phyloP scores from a whole-genome alignment of 768 basidiomycete genomes.

The Xerocomellus chrysenteron region DNA sequence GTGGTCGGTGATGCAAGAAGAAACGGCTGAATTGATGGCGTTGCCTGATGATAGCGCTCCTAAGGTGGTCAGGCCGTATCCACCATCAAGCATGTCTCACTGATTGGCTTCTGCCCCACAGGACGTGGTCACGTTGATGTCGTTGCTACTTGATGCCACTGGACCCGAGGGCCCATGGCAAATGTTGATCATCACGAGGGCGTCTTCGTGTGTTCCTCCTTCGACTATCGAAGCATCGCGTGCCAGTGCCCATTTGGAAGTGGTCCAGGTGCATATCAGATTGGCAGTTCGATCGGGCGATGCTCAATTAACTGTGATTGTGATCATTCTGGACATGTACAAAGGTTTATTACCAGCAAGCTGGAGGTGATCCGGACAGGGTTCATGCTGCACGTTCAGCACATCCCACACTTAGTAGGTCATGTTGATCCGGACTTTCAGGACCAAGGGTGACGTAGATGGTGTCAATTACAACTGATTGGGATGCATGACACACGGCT shows the following conservation, averaged over 20 bases:
- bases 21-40: conserved; percentile 15
- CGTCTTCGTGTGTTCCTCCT: conserved; percentile 21
- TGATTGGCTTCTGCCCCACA: conserved; percentile 1
- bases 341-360: conserved; percentile 17
- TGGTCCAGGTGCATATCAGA: conserved; percentile 20
- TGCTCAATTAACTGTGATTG: not conserved
- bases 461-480: conserved; percentile 12
- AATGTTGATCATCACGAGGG: conserved; percentile 21
- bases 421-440: not conserved
- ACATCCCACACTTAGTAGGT: conserved; percentile 20
- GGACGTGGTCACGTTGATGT: conserved; percentile 4
- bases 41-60: conserved; percentile 5
- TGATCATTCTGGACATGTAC: too few relatives aligned
- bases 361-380: conserved; percentile 23
- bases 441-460: not conserved
- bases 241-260: conserved; percentile 25
- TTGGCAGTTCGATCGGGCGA: not conserved
- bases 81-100: not conserved
- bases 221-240: conserved; percentile 15
- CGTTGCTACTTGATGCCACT: not conserved
- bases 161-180: conserved; percentile 1
- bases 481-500: too few relatives aligned
- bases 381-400: conserved; percentile 5
- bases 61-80: conserved; percentile 16
- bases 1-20: conserved; percentile 8